phyloP scores from a whole-genome alignment of 768 basidiomycete genomes.

The Boletellus ananas region DNA sequence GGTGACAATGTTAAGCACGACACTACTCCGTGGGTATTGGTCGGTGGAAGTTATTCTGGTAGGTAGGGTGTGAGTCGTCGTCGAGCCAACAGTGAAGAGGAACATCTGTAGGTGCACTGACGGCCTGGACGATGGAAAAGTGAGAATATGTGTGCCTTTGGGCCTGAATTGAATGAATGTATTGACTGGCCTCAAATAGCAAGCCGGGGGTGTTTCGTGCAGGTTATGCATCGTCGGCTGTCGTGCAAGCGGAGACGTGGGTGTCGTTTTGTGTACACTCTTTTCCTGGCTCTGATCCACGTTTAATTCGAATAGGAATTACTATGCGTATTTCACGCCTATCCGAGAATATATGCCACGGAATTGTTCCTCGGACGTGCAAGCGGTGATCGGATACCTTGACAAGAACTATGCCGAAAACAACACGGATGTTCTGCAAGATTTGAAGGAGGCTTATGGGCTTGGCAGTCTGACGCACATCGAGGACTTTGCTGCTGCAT shows the following conservation, averaged over 20 bases:
- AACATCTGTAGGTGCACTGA: constrained; percentile 39
- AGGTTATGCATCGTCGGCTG: constrained; percentile 44
- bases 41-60: constrained; percentile 44
- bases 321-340: constrained; percentile 61
- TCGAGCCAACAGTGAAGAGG: no score
- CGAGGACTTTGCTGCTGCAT: constrained; percentile 63
- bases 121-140: constrained; percentile 70
- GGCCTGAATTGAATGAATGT: not conserved
- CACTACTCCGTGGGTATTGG: constrained; percentile 39
- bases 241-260: constrained; percentile 43
- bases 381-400: constrained; percentile 58
- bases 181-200: constrained; percentile 21
- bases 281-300: not conserved
- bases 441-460: constrained; percentile 57
- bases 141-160: constrained; percentile 33
- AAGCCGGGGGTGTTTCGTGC: constrained; percentile 40
- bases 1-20: constrained; percentile 59
- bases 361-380: constrained; percentile 73
- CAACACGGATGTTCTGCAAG: constrained; percentile 45
- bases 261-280: constrained; percentile 12
- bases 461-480: constrained; percentile 53
- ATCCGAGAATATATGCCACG: constrained; percentile 61
- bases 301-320: constrained; percentile 15
- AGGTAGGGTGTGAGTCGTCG: no score
- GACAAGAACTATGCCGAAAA: constrained; percentile 51